Conservation (phyloP, 495 filamentous ascomycete genomes). For the Penicillium manginii region DNA sequence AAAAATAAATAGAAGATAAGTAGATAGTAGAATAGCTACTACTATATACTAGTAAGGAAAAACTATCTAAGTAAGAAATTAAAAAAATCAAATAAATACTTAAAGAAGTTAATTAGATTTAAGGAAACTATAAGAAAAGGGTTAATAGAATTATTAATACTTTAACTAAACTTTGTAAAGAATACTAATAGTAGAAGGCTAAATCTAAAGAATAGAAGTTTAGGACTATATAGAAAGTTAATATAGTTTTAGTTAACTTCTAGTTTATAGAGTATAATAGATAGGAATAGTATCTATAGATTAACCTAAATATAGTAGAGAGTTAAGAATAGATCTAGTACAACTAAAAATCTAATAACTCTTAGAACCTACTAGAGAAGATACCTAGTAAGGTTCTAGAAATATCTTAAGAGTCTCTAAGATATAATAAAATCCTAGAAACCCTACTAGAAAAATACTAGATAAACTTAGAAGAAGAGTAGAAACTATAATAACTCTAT, state of each 20-base stretch:
- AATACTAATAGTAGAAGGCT: too few relatives aligned
- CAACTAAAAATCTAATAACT: not conserved
- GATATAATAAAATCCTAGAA: not conserved
- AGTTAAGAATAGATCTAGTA: not conserved
- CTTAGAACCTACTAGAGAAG: not conserved
- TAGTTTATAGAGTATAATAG: not conserved
- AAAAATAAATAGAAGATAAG: too few relatives aligned
- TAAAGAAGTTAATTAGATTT: too few relatives aligned
- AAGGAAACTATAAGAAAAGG: too few relatives aligned
- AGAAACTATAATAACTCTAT: not conserved
- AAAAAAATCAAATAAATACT: too few relatives aligned
- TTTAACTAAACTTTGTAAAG: too few relatives aligned
- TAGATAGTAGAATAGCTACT: too few relatives aligned
- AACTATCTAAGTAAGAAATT: too few relatives aligned
- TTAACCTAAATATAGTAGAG: not conserved
- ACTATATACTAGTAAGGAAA: too few relatives aligned
- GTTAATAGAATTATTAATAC: too few relatives aligned
- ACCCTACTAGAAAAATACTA: not conserved
- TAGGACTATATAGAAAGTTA: too few relatives aligned
- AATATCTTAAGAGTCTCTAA: not conserved
- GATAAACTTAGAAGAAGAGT: not conserved
- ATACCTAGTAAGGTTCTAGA: conserved; percentile 3
- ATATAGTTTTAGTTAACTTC: not conserved
- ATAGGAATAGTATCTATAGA: not conserved
- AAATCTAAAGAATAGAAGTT: too few relatives aligned